A percentile compares a stretch with the other conserved stretches of the same genome.
phyloP scores from a whole-genome alignment of 805 yeast species.

The Ogataea saltuana region DNA sequence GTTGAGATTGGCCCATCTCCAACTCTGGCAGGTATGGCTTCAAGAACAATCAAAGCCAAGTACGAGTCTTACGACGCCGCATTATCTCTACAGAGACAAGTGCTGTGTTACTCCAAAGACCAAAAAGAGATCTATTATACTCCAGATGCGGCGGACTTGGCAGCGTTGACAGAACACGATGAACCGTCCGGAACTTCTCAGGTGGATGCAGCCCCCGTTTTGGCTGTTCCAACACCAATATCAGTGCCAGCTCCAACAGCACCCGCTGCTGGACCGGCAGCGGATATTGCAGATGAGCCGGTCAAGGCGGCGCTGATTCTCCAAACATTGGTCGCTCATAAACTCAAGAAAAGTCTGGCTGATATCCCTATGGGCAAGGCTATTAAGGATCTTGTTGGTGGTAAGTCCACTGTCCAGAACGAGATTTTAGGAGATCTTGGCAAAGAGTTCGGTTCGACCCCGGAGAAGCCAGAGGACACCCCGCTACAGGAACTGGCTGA shows the following conservation, averaged over 20 bases:
- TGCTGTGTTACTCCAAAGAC: slow-evolving; percentile 92
- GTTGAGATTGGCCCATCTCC: slow-evolving; percentile 99
- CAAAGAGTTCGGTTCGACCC: slow-evolving; percentile 96
- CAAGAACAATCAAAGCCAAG: slow-evolving; percentile 90
- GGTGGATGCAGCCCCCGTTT: slow-evolving; percentile 28
- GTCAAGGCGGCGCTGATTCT: slow-evolving; percentile 79
- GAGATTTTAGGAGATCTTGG: slow-evolving; percentile 98
- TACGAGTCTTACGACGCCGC: slow-evolving; percentile 99
- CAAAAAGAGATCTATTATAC: slow-evolving; percentile 96
- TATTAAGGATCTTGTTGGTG: slow-evolving; percentile 95
- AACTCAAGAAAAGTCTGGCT: slow-evolving; percentile 87
- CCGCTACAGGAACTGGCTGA: slow-evolving; percentile 96
- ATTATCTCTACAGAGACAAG: slow-evolving; percentile 87
- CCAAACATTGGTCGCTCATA: slow-evolving; percentile 92
- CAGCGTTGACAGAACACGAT: slow-evolving; percentile 38
- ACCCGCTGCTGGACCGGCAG: slow-evolving; percentile 82
- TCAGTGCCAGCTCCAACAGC: slow-evolving; percentile 72
- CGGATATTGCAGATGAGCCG: slow-evolving; percentile 85
- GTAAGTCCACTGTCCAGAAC: slow-evolving; percentile 97
- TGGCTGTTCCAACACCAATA: slow-evolving; percentile 54
- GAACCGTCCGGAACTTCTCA: slow-evolving; percentile 46
- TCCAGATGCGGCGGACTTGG: slow-evolving; percentile 67
- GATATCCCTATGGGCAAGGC: slow-evolving; percentile 88
- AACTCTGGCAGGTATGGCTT: slow-evolving; percentile 98
- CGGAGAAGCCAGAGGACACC: slow-evolving; percentile 98